Conservation (phyloP, 2,329 filamentous ascomycete genomes). For the Coniochaeta sp. region DNA sequence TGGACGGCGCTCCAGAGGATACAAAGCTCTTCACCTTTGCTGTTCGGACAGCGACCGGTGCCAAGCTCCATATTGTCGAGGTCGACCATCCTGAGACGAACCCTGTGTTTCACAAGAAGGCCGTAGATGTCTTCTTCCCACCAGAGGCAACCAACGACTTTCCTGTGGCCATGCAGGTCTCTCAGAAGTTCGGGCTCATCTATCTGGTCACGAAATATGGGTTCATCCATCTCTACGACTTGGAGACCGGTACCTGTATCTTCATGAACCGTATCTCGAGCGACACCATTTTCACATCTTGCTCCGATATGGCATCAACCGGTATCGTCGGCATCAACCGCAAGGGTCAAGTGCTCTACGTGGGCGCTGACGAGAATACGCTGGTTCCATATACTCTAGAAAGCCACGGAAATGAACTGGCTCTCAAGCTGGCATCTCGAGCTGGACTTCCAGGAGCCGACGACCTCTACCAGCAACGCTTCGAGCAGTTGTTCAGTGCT, state of each 20-base stretch:
- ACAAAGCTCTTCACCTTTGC: conserved; percentile 97
- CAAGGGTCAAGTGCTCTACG: conserved; percentile 92
- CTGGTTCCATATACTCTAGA: conserved; percentile 93
- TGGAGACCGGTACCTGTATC: conserved; percentile 90
- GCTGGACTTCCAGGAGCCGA: conserved; percentile 92
- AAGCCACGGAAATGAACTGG: conserved; percentile 90
- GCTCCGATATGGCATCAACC: conserved; percentile 71
- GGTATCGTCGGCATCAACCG: conserved; percentile 95
- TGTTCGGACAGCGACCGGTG: conserved; percentile 79
- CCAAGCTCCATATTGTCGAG: conserved; percentile 96
- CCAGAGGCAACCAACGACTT: conserved; percentile 94
- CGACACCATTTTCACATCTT: conserved; percentile 97
- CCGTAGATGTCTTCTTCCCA: conserved; percentile 96
- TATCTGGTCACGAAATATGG: conserved; percentile 98
- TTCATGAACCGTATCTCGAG: conserved; percentile 99
- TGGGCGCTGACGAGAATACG: conserved; percentile 84
- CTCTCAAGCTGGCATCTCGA: conserved; percentile 92
- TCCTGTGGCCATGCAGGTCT: conserved; percentile 95
- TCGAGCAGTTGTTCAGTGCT: conserved; percentile 74
- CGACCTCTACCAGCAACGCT: conserved; percentile 85
- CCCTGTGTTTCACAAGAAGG: conserved; percentile 87
- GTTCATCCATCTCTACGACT: conserved; percentile 97
- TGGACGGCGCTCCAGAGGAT: conserved; percentile 83
- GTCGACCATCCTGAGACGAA: conserved; percentile 90
- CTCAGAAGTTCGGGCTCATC: conserved; percentile 91